These are phyloP conservation scores for Sanghuangporus baumii DNA, from an alignment of 1,284 basidiomycete species.

Conservation along the genomic window DNA sequence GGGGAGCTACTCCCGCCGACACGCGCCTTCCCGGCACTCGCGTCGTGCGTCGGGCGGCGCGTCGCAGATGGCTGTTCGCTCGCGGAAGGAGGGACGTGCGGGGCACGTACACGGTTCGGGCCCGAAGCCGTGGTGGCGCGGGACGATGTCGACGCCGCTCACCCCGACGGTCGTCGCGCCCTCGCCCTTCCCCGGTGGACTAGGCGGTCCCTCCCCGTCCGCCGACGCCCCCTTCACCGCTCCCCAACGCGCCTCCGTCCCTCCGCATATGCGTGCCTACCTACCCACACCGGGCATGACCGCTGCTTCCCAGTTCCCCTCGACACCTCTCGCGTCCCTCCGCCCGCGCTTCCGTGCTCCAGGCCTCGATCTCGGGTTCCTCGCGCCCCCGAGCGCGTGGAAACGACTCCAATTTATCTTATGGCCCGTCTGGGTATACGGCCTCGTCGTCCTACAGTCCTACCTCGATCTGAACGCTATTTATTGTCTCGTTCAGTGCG, in stretches of 20 bases:
- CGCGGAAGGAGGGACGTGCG: constrained; percentile 11
- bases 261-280: constrained; percentile 28
- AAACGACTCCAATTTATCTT: constrained; percentile 24
- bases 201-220: background rate
- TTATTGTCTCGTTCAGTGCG: constrained; percentile 72
- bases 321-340: constrained; percentile 14
- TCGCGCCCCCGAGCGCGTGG: constrained; percentile 43
- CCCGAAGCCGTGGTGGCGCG: constrained; percentile 13
- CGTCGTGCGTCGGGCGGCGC: background rate
- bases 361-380: constrained; percentile 57
- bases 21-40: constrained; percentile 2
- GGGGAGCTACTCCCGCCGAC: constrained; percentile 1
- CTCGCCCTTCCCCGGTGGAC: constrained; percentile 7
- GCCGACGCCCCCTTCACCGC: constrained; percentile 19
- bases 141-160: constrained; percentile 12
- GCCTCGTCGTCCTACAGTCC: constrained; percentile 66
- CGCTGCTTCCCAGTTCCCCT: background rate
- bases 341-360: constrained; percentile 61
- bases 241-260: constrained; percentile 19
- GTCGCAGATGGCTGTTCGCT: background rate
- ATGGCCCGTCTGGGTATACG: constrained; percentile 62
- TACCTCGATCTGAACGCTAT: constrained; percentile 80
- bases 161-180: constrained; percentile 14
- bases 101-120: constrained; percentile 11
- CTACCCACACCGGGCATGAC: constrained; percentile 10